Base-by-base conservation (phyloP, 2,329 filamentous ascomycete species). In the Zymoseptoria pseudotritici region DNA sequence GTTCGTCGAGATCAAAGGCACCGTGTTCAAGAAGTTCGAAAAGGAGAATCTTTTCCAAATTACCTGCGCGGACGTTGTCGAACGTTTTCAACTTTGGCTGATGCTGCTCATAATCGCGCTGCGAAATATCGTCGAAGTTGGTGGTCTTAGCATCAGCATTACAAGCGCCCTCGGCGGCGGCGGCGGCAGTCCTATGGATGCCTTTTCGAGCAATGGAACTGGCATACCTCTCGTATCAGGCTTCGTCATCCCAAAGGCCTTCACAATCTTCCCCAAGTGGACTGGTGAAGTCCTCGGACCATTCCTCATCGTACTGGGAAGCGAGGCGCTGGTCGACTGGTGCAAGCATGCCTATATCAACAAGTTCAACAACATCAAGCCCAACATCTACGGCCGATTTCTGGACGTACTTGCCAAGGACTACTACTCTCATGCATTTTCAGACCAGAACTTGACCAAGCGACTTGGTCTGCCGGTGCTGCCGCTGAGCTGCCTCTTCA, bases 321-420 rank as follows among this genome's bases (percentile, higher is more conserved):
- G 91, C 63, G 94, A 99, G 76, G 97, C 97, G 87, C 78, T 96
- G 8, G 94, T 99, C 1, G 94, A 99, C 75, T 92, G 90, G 84
- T 84, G 97, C 73, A 99, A 99, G 74, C 95, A 99, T 72, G 91
- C 91, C 21, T 99, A 97, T 72, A 95, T 99, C 72, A 92, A 87
- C 72, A 99, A 99, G 72, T 99, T 99, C 79, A 99, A 99, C 80
- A 96, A 96, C 68, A 91, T 92, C 66, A 93, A 94, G 65, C 94
- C 94, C 2, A 85, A 83, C 6, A 89, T 99, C 58, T 99, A 99
- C 73, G 84, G 86, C 56, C 86, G 91, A 22, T 96, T 94, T 71
- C 82, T 97, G 17, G 95, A 99, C 71, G 90, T 99, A 4, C 78
- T 99, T 7, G 92, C 91, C 66, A 97, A 97, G 74, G 94, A 99